Evolutionary conservation across 495 filamentous ascomycete genomes (phyloP), one percentile per base, ranked within the genome.

Genomic region (Hypoxylon fuscum): DNA sequence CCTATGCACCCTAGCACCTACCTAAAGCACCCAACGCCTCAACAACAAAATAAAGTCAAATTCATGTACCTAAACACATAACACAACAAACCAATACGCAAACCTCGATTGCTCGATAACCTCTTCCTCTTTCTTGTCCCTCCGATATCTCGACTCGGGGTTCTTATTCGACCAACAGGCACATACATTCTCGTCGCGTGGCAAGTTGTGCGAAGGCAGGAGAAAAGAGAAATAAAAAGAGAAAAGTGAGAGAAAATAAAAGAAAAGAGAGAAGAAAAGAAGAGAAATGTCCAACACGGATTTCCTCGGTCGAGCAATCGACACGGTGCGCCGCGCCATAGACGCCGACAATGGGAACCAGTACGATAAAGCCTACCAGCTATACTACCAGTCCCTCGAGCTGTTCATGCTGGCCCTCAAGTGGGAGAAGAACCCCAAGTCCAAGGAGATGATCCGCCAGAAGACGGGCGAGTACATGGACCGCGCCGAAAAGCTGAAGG

Each of bases 401-500:
- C 83, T 96, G 47, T 97, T 97, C 78, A 94, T 97, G 90, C 86
- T 97, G 40, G 94, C 93, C 8, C 79, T 97, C 23, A 98, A 98
- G 80, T 98, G 93, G 92, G 94, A 97, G 80, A 99, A 98, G 83
- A 98, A 97, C 77, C 85, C 86, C 32, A 92, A 91, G 58, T 92
- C 90, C 38, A 98, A 98, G 79, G 91, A 96, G 74, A 96, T 96
- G 86, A 97, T 99, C 62, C 88, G 93, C 50, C 85, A 87, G 38
- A 98, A 98, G 78, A 88, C 90, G 1, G 89, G 80, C 65, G 93
- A 97, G 71, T 99, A 99, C 82, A 96, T 99, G 91, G 93, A 96
- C 74, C 90, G 95, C 32, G 94, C 95, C 31, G 95, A 98, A 80
- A 97, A 97, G 79, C 83, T 99, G 43, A 98, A 98, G 77, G 85